Evolutionary conservation across 225 moss, liverwort and hornwort genomes (phyloP).

Genomic region (Climacium dendroides): DNA sequence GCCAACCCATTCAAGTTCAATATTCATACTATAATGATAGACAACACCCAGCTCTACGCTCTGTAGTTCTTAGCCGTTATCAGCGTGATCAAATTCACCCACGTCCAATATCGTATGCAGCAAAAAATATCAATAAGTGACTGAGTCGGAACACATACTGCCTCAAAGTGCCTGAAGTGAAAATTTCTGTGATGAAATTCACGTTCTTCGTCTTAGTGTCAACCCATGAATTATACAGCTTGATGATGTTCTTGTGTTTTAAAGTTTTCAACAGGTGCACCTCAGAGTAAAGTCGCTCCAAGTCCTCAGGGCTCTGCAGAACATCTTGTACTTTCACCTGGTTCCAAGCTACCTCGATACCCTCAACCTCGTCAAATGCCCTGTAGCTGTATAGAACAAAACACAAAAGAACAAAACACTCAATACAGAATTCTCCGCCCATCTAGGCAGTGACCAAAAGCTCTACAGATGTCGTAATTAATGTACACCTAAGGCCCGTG

Average conservation of each 20-base stretch:
- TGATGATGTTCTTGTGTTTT: conserved; percentile 92
- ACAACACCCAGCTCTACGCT: not conserved
- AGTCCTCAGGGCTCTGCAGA: conserved; percentile 76
- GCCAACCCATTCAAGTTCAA: not conserved
- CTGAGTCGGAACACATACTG: conserved; percentile 30
- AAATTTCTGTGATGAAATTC: conserved; percentile 95
- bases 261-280: conserved; percentile 85
- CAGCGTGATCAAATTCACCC: not conserved
- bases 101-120: not conserved
- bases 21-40: not conserved
- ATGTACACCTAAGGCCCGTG: not conserved
- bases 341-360: conserved; percentile 99
- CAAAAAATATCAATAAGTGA: not conserved
- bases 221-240: conserved; percentile 97
- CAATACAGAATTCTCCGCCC: not conserved
- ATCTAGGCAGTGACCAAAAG: not conserved
- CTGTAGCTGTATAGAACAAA: conserved; percentile 38
- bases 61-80: not conserved
- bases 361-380: conserved; percentile 97
- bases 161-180: conserved; percentile 90
- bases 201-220: conserved; percentile 90
- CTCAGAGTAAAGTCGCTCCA: conserved; percentile 92
- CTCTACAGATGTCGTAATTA: not conserved
- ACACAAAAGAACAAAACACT: not conserved
- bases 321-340: conserved; percentile 95